Conservation (phyloP, 1,139 yeast species). For the Wickerhamomyces sp. region DNA sequence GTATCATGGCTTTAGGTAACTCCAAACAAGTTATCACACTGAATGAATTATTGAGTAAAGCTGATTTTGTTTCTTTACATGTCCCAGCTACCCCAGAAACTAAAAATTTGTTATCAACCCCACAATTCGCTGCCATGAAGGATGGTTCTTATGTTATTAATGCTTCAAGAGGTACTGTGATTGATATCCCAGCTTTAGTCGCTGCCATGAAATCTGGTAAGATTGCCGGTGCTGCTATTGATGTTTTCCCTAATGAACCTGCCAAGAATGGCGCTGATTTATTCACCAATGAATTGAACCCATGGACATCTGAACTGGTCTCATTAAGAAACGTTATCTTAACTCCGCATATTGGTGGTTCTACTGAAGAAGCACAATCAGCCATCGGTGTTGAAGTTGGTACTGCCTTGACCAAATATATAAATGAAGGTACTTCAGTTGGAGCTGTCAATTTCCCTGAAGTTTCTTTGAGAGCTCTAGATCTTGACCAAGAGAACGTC, state of each 20-base stretch:
- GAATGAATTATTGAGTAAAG: slow-evolving; percentile 70
- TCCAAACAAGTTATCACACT: slow-evolving; percentile 88
- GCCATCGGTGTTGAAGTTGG: slow-evolving; percentile 97
- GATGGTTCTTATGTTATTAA: slow-evolving; percentile 92
- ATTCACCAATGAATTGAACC: slow-evolving; percentile 67
- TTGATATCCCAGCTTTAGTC: slow-evolving; percentile 90
- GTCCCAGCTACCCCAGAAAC: slow-evolving; percentile 96
- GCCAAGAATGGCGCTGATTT: slow-evolving; percentile 89
- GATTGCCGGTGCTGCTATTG: slow-evolving; percentile 96
- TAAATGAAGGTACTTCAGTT: slow-evolving; percentile 92
- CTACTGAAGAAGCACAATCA: slow-evolving; percentile 98
- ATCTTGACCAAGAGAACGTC: slow-evolving; percentile 79
- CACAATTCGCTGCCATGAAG: slow-evolving; percentile 95
- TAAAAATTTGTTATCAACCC: slow-evolving; percentile 79
- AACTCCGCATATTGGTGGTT: slow-evolving; percentile 98
- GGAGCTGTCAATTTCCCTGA: slow-evolving; percentile 99
- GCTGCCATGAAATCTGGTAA: slow-evolving; percentile 91
- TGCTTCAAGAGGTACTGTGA: slow-evolving; percentile 97
- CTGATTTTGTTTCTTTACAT: slow-evolving; percentile 91
- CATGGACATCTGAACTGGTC: slow-evolving; percentile 80
- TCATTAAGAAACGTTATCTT: slow-evolving; percentile 83
- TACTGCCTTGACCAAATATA: slow-evolving; percentile 78
- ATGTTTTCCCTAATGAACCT: slow-evolving; percentile 96
- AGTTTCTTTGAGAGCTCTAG: slow-evolving; percentile 84
- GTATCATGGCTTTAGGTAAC: slow-evolving; percentile 96